Base-by-base conservation (phyloP, 1,284 basidiomycete genomes). In the Papiliotrema fonsecae region DNA sequence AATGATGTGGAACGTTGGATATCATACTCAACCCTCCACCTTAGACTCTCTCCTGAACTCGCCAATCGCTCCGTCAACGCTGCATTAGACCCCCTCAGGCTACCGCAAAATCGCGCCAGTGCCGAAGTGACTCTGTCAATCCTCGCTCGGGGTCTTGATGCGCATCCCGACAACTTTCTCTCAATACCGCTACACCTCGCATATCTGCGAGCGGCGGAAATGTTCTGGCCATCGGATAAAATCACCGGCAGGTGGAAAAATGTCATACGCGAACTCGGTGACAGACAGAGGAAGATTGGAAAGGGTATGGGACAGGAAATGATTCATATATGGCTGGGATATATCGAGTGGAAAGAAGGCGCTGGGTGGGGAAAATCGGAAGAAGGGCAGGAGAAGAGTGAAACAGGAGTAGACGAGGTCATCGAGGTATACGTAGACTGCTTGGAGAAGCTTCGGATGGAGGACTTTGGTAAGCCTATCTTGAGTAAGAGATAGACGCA, bases 281-380 rank as follows among this genome's bases (percentile, higher is more conserved):
- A 54, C 19, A 16, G 37, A 31, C n/a, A 16, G 35, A 4, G 50
- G 26, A n/a, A 39, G 3, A 16, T 11, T 6, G 21, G 27, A 26
- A 48, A 4, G 46, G 57, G 32, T 41, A 46, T 42, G 41, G 56
- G 39, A 27, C 60, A 57, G 35, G 60, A 59, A 7, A 60, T 64
- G 60, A 63, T 69, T 64, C 51, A 45, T 5, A 37, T 67, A 1
- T 74, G 69, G 62, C 52, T 67, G 7, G 67, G 56, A 3, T 73
- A 70, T 50, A 63, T 74, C 41, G 59, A 60, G 5, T 74, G 72
- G 72, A 43, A 64, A 26, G 64, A 73, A 52, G 65, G 69, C 7
- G 56, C 67, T 26, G 67, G 68, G 4, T 60, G 73, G 38, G 66
- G 38, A 30, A 42, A 49, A 25, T 37, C 58, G 41, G 57, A 45